Conservation (phyloP, 2,329 filamentous ascomycete genomes). For the Tolypocladium guangdongense region DNA sequence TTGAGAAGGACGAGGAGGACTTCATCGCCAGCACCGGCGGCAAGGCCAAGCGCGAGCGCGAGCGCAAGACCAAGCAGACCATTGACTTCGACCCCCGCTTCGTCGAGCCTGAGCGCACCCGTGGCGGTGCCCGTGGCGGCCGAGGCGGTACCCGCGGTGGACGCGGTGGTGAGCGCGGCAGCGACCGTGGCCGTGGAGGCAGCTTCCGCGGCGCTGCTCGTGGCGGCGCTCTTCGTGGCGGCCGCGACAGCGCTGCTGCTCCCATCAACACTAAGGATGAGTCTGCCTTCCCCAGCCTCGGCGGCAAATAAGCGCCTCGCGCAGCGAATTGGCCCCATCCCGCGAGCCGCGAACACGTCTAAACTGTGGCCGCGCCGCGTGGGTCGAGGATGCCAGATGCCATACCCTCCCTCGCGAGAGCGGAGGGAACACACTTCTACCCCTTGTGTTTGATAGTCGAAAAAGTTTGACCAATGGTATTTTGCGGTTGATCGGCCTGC, state of each 20-base stretch:
- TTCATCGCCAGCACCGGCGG: conserved; percentile 65
- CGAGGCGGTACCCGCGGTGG: conserved; percentile 37
- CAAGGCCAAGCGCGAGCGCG: conserved; percentile 77
- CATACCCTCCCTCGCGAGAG: background rate
- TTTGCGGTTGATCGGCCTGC: conserved; percentile 13
- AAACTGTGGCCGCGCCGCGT: background rate
- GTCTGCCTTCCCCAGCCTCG: conserved; percentile 50
- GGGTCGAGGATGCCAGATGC: background rate
- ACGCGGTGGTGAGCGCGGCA: conserved; percentile 38
- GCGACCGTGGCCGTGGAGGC: conserved; percentile 33
- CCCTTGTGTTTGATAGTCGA: conserved; percentile 20
- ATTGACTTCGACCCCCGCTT: conserved; percentile 82
- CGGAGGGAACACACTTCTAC: conserved; percentile 8
- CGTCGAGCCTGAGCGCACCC: conserved; percentile 55
- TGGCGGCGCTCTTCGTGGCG: conserved; percentile 21
- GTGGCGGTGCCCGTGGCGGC: conserved; percentile 41
- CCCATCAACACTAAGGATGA: conserved; percentile 47
- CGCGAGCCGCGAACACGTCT: background rate
- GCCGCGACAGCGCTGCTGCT: conserved; percentile 15
- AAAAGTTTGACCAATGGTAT: conserved; percentile 19
- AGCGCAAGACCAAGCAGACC: conserved; percentile 84
- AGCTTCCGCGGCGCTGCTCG: conserved; percentile 24
- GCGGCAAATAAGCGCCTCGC: conserved; percentile 33
- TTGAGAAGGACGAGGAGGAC: conserved; percentile 57
- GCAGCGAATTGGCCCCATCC: background rate